phyloP scores from a whole-genome alignment of 768 basidiomycete species.

The Russula griseocarnosa region DNA sequence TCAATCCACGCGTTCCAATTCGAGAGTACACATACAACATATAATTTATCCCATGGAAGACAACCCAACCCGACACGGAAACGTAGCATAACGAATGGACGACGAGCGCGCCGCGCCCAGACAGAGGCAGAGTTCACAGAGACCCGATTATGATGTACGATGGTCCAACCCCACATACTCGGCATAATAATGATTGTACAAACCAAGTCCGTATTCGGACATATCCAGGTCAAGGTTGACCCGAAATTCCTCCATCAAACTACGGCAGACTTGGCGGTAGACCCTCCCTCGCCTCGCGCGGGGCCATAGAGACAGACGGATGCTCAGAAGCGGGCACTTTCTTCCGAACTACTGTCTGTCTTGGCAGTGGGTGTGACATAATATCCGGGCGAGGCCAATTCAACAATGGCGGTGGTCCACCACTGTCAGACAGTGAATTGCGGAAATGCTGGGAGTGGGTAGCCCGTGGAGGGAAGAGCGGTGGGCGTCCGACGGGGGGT shows the following conservation, averaged over 20 bases:
- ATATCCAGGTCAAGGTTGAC: neutral
- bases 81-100: conserved; percentile 10
- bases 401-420: conserved; percentile 19
- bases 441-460: neutral
- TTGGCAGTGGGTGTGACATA: conserved; percentile 20
- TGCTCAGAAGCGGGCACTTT: neutral
- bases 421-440: neutral
- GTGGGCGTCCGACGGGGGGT: neutral
- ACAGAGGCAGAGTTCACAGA: neutral
- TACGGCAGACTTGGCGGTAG: neutral
- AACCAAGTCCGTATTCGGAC: neutral
- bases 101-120: conserved; percentile 20
- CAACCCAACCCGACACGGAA: neutral
- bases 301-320: neutral
- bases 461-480: neutral
- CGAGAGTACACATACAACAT: conserved; percentile 2
- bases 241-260: neutral
- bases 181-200: neutral
- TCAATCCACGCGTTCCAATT: neutral
- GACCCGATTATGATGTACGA: neutral
- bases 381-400: conserved; percentile 29
- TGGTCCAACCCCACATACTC: neutral
- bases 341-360: neutral
- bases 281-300: neutral
- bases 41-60: neutral